Conservation (phyloP, 306 rosid species). For the Betula pendula region DNA sequence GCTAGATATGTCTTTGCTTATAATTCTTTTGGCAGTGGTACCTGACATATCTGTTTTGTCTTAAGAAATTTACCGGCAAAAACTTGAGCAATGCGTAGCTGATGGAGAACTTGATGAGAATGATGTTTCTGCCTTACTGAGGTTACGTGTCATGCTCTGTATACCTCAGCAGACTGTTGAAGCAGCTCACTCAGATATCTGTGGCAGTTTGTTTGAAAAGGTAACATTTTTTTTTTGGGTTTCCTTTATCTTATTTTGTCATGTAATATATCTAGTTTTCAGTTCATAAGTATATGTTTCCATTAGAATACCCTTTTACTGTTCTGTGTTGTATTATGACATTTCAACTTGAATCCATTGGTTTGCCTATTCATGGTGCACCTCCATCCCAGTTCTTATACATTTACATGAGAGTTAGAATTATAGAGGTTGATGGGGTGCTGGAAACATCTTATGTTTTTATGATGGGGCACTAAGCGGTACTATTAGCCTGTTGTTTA, state of each 20-base stretch:
- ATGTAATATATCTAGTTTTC: not conserved
- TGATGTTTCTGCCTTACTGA: constrained; percentile 82
- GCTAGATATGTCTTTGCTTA: constrained; percentile 6
- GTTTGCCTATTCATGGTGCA: not conserved
- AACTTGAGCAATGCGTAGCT: constrained; percentile 93
- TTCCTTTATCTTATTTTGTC: constrained; percentile 14
- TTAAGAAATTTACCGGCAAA: constrained; percentile 92
- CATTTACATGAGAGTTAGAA: not conserved
- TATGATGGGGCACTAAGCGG: not conserved
- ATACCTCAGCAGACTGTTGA: constrained; percentile 84
- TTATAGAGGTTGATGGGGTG: not conserved
- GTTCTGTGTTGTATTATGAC: not conserved
- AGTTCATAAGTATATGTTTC: not conserved
- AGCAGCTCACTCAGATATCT: constrained; percentile 90
- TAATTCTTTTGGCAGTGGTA: constrained; percentile 18
- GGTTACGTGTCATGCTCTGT: constrained; percentile 89
- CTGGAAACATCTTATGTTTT: not conserved
- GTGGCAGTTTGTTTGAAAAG: constrained; percentile 97
- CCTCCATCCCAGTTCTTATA: not conserved
- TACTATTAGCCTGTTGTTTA: not conserved
- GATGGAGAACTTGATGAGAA: constrained; percentile 80
- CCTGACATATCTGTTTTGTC: constrained; percentile 31
- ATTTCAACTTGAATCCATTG: not conserved
- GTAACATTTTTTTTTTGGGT: constrained; percentile 35
- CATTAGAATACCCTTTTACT: not conserved